Evolutionary conservation across 2,329 filamentous ascomycete genomes (phyloP), one percentile per base, ranked within the genome.

Genomic region (Aspergillus sp.): DNA sequence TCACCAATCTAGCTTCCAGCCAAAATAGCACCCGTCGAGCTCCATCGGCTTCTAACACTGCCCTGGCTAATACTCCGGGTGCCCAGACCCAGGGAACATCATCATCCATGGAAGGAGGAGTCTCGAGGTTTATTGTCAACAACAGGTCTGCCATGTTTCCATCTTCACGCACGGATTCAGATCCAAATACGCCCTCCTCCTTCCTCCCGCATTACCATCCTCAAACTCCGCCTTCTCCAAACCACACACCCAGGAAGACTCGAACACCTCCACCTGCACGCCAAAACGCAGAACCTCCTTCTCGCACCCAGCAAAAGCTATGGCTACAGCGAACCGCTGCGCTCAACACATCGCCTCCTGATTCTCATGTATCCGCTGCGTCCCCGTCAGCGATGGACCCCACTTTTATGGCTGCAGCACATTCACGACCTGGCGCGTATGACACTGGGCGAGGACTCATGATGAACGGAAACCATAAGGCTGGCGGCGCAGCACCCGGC

Each of bases 121-220:
- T 68, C 8, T 67, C 64, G 2, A 55, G 58, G 29, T 68, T 68
- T 36, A 60, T 68, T 20, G 46, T 54, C 22, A 54, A 55, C 35
- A 53, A 52, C 36, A 48, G 52, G 34, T 45, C 47, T 19, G 49
- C 45, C 29, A 33, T 45, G 3, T 48, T 52, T 29, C 47, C 49
- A 11, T 51, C 53, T n/a, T 57, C 55, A 27, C 52, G 55, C 24
- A 57, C 58, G 4, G 63, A 61, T 28, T 65, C 63, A 2, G 60
- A 66, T 27, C 59, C 60, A 4, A 63, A 64, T 31, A 64, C 64
- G 3, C 60, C 64, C 2, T 66, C 63, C 4, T 65, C 61, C 7
- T 67, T 67, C 36, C 56, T 67, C 12, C 61, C 64, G 8, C 61
- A 66, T 40, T 67, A 67, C 40, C 63, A 65, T 39, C 64, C 62